A percentile compares a stretch with the other conserved stretches of the same genome.
Conservation (phyloP, 257 asterid genomes). For the Solanum pinnatisectum region DNA sequence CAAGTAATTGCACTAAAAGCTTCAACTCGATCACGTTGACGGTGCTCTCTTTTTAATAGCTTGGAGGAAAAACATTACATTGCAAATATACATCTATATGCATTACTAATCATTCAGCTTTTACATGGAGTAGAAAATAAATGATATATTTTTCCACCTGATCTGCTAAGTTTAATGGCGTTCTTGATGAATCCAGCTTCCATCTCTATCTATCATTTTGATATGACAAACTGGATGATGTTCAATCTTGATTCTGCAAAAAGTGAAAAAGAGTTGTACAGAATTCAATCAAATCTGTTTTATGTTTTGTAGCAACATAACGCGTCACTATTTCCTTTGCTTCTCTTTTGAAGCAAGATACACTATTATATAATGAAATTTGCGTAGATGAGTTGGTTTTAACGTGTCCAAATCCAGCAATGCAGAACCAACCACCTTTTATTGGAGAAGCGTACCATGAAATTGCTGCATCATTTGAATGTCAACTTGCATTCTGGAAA, state of each 20-base stretch:
- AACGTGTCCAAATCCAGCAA: neutral
- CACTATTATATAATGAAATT: neutral
- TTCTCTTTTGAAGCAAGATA: neutral
- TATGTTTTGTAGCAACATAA: neutral
- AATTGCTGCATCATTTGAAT: neutral
- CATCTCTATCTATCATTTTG: neutral
- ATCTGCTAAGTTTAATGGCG: neutral
- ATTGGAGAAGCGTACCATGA: neutral
- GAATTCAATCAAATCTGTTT: neutral
- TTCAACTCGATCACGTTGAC: neutral
- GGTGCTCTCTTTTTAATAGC: neutral
- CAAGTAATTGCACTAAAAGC: neutral
- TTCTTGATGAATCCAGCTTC: neutral
- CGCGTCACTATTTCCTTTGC: neutral
- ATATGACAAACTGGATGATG: neutral
- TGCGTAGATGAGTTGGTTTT: neutral
- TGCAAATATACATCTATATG: neutral
- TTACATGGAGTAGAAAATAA: neutral
- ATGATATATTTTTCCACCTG: neutral
- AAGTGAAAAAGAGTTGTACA: neutral
- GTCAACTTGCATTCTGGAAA: neutral
- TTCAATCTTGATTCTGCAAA: neutral
- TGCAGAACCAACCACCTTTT: neutral
- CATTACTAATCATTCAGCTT: neutral
- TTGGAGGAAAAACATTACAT: neutral